Conservation (phyloP, 148 eudicot species). For the Hydrangea macrophylla region DNA sequence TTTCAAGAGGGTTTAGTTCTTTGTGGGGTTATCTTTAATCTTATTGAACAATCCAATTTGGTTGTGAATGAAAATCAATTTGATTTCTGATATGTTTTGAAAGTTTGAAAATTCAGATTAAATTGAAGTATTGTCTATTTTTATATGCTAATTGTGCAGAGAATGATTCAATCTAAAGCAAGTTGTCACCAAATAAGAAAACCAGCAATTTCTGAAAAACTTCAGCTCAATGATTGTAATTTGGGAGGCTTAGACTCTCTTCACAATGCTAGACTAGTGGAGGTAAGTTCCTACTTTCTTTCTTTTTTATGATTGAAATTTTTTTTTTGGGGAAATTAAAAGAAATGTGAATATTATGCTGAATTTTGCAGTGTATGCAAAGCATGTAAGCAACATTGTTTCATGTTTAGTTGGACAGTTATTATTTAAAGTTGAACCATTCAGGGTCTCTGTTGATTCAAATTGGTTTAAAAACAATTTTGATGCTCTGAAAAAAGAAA, state of each 20-base stretch:
- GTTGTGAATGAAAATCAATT: not conserved
- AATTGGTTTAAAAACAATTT: not conserved
- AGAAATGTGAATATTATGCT: no score
- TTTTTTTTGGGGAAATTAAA: not conserved
- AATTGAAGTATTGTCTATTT: not conserved
- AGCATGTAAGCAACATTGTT: not conserved
- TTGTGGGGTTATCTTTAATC: not conserved
- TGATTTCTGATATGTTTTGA: not conserved
- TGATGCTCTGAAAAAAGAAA: no score
- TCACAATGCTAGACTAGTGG: conserved; percentile 33
- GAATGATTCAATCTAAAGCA: conserved; percentile 36
- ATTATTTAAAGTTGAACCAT: no score
- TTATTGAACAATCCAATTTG: not conserved
- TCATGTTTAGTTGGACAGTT: no score
- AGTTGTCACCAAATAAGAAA: conserved; percentile 61
- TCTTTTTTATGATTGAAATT: no score
- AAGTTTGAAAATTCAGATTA: not conserved
- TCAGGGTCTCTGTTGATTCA: no score
- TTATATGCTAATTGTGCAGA: conserved; percentile 28
- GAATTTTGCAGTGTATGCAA: not conserved
- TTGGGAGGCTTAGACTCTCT: conserved; percentile 36
- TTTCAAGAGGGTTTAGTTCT: no score
- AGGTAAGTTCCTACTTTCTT: conserved; percentile 32
- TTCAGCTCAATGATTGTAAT: no score
- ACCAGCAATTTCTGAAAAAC: conserved; percentile 51